Percentiles rank a stretch among this genome's conserved stretches.
Evolutionary conservation across 371 early-diverging fungal species (phyloP).

Genomic region (Encephalitozoon romaleae): DNA sequence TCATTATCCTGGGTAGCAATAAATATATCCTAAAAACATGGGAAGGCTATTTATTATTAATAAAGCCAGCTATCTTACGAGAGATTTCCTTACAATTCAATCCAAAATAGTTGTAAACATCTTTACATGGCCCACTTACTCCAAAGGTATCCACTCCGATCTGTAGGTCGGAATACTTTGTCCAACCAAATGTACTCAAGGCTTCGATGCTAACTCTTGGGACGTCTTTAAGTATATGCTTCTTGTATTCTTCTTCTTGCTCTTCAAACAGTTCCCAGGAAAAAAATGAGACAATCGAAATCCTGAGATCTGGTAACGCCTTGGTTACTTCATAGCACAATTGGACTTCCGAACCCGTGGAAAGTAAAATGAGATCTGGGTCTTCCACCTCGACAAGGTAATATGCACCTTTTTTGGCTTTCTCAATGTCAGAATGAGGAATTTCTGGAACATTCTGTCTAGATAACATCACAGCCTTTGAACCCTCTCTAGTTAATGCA

Average conservation of each 20-base stretch:
- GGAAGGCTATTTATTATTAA: neutral
- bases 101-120: slow-evolving; percentile 35
- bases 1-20: neutral
- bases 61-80: neutral
- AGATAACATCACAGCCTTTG: slow-evolving; percentile 77
- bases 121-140: slow-evolving; percentile 64
- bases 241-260: slow-evolving; percentile 74
- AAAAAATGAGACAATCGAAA: slow-evolving; percentile 86
- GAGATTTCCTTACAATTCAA: neutral
- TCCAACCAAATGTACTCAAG: slow-evolving; percentile 81
- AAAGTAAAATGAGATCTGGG: slow-evolving; percentile 68
- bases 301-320: slow-evolving; percentile 62
- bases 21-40: neutral
- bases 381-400: slow-evolving; percentile 65
- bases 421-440: slow-evolving; percentile 70
- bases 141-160: slow-evolving; percentile 89
- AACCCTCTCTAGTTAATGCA: slow-evolving; percentile 62
- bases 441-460: slow-evolving; percentile 87
- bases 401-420: slow-evolving; percentile 56
- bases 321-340: slow-evolving; percentile 75
- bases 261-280: slow-evolving; percentile 82
- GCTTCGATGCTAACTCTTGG: slow-evolving; percentile 83
- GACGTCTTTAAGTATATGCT: slow-evolving; percentile 70
- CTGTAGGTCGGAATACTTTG: slow-evolving; percentile 75
- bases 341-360: slow-evolving; percentile 87